Evolutionary conservation across 1,284 basidiomycete species (phyloP).

Genomic region (Cystobasidium sp.): DNA sequence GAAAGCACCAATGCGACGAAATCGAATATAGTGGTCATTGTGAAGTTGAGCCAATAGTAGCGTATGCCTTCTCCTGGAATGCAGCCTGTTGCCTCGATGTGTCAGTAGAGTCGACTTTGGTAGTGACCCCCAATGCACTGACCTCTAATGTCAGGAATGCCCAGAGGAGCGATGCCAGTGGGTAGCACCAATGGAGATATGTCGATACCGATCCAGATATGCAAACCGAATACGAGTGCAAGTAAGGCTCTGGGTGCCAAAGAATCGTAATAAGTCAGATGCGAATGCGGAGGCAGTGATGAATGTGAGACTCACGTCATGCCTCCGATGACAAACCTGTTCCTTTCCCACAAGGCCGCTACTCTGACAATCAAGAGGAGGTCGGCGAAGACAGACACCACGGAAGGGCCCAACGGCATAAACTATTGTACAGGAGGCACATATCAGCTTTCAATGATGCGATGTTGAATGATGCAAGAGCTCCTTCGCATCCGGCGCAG

Average conservation of each 20-base stretch:
- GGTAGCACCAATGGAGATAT: neutral
- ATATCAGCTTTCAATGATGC: neutral
- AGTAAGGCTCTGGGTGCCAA: neutral
- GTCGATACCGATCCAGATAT: neutral
- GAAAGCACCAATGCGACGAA: neutral
- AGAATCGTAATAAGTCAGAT: neutral
- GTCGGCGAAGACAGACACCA: neutral
- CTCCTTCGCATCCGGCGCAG: too few species aligned
- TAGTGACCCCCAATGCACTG: too few species aligned
- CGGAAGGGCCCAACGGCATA: neutral
- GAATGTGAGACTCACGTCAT: neutral
- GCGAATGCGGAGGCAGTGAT: neutral
- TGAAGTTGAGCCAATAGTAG: neutral
- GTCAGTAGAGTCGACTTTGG: too few species aligned
- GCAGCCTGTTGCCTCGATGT: neutral
- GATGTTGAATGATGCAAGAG: too few species aligned
- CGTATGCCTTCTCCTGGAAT: neutral
- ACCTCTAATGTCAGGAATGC: conserved; percentile 3
- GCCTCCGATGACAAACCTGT: neutral
- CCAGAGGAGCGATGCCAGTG: neutral
- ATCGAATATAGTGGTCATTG: neutral
- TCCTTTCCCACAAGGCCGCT: neutral
- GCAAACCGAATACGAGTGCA: neutral
- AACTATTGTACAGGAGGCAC: neutral
- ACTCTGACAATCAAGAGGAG: neutral